These are phyloP conservation scores for Backusella psychrophila DNA, from an alignment of 192 early-diverging fungal species.

Conservation along the genomic window DNA sequence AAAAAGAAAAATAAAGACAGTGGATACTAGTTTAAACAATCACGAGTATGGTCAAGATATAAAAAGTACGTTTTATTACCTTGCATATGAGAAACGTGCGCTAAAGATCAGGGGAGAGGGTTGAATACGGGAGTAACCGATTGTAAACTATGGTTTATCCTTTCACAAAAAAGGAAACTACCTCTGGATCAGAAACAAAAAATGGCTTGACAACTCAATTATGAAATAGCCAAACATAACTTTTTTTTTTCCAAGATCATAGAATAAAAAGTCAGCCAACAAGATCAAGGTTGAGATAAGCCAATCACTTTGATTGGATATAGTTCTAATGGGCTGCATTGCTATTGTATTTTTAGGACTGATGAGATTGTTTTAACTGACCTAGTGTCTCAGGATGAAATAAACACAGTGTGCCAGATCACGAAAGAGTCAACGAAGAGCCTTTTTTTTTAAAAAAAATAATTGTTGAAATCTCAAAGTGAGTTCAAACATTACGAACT, in stretches of 20 bases:
- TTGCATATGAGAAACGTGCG: background rate
- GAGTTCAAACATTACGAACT: background rate
- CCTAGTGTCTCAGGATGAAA: background rate
- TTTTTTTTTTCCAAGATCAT: background rate
- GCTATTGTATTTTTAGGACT: background rate
- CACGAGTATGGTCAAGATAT: background rate
- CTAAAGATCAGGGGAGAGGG: background rate
- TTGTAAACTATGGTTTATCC: background rate
- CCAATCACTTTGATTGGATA: background rate
- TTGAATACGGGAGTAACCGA: background rate
- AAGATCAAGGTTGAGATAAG: constrained; percentile 6
- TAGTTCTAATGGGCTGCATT: background rate
- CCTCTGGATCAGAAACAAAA: background rate
- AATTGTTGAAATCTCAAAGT: background rate
- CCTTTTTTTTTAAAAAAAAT: background rate
- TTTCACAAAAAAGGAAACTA: background rate
- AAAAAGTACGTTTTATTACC: background rate
- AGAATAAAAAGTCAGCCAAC: background rate
- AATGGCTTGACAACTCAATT: background rate
- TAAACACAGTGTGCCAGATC: background rate
- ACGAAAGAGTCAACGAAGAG: background rate
- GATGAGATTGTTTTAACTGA: background rate
- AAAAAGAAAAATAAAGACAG: background rate
- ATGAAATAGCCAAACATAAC: background rate
- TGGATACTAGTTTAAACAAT: background rate